These are phyloP conservation scores for Fusarium ambrosium DNA, from an alignment of 2,329 filamentous ascomycete genomes.

Conservation along the genomic window DNA sequence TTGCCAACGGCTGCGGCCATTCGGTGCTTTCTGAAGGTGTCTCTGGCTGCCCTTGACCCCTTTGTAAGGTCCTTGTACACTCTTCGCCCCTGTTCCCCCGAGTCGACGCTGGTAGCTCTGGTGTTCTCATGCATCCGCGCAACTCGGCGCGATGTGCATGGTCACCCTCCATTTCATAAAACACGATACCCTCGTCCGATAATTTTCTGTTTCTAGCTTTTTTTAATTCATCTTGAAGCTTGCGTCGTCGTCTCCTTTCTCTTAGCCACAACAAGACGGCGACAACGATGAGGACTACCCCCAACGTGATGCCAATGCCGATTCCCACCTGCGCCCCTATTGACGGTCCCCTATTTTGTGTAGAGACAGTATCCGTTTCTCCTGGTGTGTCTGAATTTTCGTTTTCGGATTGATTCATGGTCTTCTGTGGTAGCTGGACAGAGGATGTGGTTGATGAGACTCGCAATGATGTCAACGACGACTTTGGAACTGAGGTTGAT, in stretches of 20 bases:
- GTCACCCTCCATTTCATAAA: constrained; percentile 45
- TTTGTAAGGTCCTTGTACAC: not conserved
- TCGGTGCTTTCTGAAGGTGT: constrained; percentile 7
- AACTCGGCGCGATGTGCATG: constrained; percentile 35
- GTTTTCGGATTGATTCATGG: constrained; percentile 8
- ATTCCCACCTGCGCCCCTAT: constrained; percentile 39
- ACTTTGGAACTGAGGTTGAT: constrained; percentile 13
- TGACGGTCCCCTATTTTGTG: constrained; percentile 6
- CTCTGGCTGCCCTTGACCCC: not conserved
- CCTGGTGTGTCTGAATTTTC: constrained; percentile 11
- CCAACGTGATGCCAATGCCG: constrained; percentile 33
- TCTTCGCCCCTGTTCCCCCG: not conserved
- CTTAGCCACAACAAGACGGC: constrained; percentile 40
- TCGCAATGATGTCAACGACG: constrained; percentile 1
- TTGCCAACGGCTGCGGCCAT: constrained; percentile 22
- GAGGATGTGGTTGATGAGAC: not conserved
- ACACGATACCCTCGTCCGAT: not conserved
- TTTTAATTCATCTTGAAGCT: constrained; percentile 26
- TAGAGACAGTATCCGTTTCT: not conserved
- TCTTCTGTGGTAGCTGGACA: not conserved
- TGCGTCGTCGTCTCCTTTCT: constrained; percentile 35
- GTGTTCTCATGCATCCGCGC: constrained; percentile 39
- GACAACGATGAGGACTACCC: constrained; percentile 27
- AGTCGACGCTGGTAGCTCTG: constrained; percentile 25
- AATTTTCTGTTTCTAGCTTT: constrained; percentile 10